Percentiles rank a stretch among this genome's conserved stretches.
These are phyloP conservation scores for Penicillium aurantiogriseum DNA, from an alignment of 2,329 filamentous ascomycete species.

Conservation along the genomic window DNA sequence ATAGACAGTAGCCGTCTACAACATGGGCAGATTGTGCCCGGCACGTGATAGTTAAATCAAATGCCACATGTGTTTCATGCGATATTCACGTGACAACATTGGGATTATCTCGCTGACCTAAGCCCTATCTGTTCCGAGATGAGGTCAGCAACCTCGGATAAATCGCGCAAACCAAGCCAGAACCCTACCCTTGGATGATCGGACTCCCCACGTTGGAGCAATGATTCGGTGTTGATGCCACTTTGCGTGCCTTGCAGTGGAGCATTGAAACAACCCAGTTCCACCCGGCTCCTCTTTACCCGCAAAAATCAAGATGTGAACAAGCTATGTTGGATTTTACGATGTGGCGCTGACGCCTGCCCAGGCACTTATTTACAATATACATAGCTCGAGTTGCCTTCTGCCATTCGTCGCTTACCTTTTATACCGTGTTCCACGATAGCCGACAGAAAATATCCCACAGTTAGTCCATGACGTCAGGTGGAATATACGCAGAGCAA, in stretches of 20 bases:
- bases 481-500: slow-evolving; percentile 9
- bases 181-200: background rate
- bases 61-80: too few relatives aligned
- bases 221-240: background rate
- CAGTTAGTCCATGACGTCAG: slow-evolving; percentile 22
- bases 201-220: background rate
- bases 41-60: background rate
- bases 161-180: slow-evolving; percentile 9
- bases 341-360: slow-evolving; percentile 16
- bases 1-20: background rate
- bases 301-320: slow-evolving; percentile 1
- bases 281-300: background rate
- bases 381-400: background rate
- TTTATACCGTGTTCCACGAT: slow-evolving; percentile 13
- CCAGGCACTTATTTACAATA: background rate
- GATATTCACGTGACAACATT: slow-evolving; percentile 6
- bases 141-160: slow-evolving; percentile 5
- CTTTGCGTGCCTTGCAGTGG: slow-evolving; percentile 11
- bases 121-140: background rate
- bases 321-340: background rate
- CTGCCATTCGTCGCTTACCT: background rate
- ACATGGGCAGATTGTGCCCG: background rate
- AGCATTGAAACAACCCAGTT: background rate
- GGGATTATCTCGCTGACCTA: too few relatives aligned
- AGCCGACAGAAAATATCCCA: slow-evolving; percentile 9